A percentile compares a stretch with the other conserved stretches of the same genome.
Evolutionary conservation across 2,329 filamentous ascomycete genomes (phyloP).

Genomic region (Cercospora canescens): DNA sequence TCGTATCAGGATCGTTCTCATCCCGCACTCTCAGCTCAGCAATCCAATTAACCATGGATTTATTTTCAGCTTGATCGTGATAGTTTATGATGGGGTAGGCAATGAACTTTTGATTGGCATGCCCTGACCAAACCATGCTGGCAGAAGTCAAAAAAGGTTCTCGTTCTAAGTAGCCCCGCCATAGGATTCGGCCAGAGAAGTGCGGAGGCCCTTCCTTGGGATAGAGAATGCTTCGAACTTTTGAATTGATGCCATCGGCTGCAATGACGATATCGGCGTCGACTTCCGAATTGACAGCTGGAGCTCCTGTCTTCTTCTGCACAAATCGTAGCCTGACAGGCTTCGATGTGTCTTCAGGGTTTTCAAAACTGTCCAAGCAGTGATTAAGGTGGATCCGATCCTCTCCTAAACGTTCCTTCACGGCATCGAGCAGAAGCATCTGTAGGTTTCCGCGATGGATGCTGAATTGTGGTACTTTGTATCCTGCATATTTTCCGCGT

Average conservation of each 20-base stretch:
- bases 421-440: slow-evolving; percentile 45
- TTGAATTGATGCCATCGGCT: slow-evolving; percentile 50
- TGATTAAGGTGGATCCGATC: slow-evolving; percentile 44
- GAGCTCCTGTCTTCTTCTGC: slow-evolving; percentile 17
- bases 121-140: slow-evolving; percentile 49
- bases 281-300: slow-evolving; percentile 34
- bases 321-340: slow-evolving; percentile 14
- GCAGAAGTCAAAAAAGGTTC: slow-evolving; percentile 45
- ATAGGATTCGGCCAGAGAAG: slow-evolving; percentile 50
- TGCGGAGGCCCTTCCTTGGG: slow-evolving; percentile 46
- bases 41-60: slow-evolving; percentile 50
- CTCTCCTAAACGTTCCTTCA: slow-evolving; percentile 43
- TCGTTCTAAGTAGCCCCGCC: slow-evolving; percentile 46
- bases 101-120: slow-evolving; percentile 51
- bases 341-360: slow-evolving; percentile 33
- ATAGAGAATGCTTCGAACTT: slow-evolving; percentile 43
- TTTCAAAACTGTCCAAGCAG: slow-evolving; percentile 39
- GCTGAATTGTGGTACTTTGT: slow-evolving; percentile 47
- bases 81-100: slow-evolving; percentile 47
- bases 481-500: slow-evolving; percentile 44
- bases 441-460: slow-evolving; percentile 50
- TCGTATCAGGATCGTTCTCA: slow-evolving; percentile 45
- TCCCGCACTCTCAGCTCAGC: slow-evolving; percentile 46
- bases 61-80: slow-evolving; percentile 14
- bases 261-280: slow-evolving; percentile 42